phyloP scores from a whole-genome alignment of 306 rosid genomes.

The Gastrolobium villosum region DNA sequence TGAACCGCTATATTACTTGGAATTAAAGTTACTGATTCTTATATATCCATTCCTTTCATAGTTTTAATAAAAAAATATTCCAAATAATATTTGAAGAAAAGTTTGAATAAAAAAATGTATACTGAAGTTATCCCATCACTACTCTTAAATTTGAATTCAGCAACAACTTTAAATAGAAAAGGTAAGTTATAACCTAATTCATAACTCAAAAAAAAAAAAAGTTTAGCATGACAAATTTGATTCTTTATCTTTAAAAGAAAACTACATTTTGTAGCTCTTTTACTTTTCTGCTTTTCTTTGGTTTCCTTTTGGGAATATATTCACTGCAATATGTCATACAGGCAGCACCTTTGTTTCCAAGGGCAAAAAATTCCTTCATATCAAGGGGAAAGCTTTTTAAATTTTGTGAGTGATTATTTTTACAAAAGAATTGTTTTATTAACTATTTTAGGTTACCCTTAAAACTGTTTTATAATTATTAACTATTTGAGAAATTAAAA shows the following conservation, averaged over 20 bases:
- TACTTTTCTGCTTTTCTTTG: slow-evolving; percentile 37
- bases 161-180: slow-evolving; percentile 36
- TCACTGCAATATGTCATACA: slow-evolving; percentile 35
- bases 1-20: no score
- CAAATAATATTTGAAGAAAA: neutral
- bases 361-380: neutral
- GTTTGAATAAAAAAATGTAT: no score
- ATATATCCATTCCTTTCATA: no score
- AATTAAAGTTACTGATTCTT: no score
- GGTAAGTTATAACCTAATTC: slow-evolving; percentile 12
- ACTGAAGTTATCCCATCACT: no score
- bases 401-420: neutral
- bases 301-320: slow-evolving; percentile 41
- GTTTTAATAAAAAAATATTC: neutral
- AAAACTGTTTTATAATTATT: slow-evolving; percentile 31
- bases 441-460: slow-evolving; percentile 27
- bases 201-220: neutral
- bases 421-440: neutral
- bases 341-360: slow-evolving; percentile 41
- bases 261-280: slow-evolving; percentile 11
- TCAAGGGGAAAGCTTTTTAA: neutral
- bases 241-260: slow-evolving; percentile 27
- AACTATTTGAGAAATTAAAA: slow-evolving; percentile 40
- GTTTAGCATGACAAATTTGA: slow-evolving; percentile 35
- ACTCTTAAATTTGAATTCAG: no score